Base-by-base conservation (phyloP, 352 stramenopile species). In the Phytophthora megakarya region DNA sequence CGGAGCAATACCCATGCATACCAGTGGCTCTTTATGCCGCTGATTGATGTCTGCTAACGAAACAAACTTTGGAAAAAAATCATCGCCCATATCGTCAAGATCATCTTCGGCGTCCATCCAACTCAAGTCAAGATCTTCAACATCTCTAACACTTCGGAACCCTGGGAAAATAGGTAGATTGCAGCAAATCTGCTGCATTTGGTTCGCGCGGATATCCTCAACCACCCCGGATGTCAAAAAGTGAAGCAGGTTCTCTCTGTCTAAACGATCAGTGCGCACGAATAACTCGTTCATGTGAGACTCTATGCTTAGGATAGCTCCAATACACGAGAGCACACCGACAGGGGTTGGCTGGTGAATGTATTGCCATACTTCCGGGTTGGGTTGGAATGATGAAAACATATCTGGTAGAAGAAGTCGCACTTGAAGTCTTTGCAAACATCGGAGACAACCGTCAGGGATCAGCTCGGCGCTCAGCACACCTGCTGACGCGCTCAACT, bases 341-440 rank as follows among this genome's bases (percentile, higher is more conserved):
- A 57, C 67, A 44, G 81, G 64, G 40, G 83, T 90, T 53, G 83
- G 81, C 44, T 92, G 81, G 40, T 92, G 79, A 39, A 92, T 81
- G 60, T 86, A 88, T 19, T 80, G 74, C 83, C 83, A 92, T n/a
- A 92, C 75, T 16, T 84, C 76, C 21, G 61, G 62, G 42, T 83
- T 67, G 2, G 80, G 80, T 35, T 86, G 76, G 44, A 86, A 77
- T 37, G 57, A 67, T 30, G 74, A 60, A 53, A 92, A 88, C 19
- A 90, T 47, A 9, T 81, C 78, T 23, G 76, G 75, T 15, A 89
- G 43, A 13, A 92, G 68, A 38, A 92, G 52, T 10, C 76, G 77
- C 13, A 90, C 72, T 48, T 70, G 60, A 25, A 92, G 42, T 21
- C 81, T 77, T 52, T 84, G 32, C 21, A 88, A 71, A 26, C 76